phyloP scores from a whole-genome alignment of 805 yeast species.

The Torulaspora indica region DNA sequence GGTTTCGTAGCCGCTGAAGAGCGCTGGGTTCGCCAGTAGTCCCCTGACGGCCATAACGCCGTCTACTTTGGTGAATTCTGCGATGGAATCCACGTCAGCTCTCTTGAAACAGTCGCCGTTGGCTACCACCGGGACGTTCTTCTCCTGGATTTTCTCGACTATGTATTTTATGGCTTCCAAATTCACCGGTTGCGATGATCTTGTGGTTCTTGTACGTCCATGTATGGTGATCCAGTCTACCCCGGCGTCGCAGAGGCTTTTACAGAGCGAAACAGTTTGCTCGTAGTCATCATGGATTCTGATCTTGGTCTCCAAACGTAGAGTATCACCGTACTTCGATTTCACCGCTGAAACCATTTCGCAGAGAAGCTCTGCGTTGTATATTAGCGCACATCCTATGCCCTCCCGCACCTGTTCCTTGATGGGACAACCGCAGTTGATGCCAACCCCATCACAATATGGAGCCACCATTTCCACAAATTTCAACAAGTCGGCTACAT shows the following conservation, averaged over 20 bases:
- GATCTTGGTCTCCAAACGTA: constrained; percentile 89
- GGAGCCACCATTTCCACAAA: constrained; percentile 89
- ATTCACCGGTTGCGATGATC: constrained; percentile 80
- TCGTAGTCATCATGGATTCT: constrained; percentile 73
- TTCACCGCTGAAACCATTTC: constrained; percentile 83
- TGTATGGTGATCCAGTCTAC: constrained; percentile 93
- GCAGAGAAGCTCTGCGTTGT: constrained; percentile 72
- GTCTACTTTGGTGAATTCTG: constrained; percentile 65
- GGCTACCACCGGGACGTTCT: constrained; percentile 85
- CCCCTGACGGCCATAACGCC: constrained; percentile 98
- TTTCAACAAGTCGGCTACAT: constrained; percentile 71
- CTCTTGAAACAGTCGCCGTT: constrained; percentile 88
- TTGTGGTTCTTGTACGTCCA: constrained; percentile 79
- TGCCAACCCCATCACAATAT: constrained; percentile 86
- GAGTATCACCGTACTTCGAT: constrained; percentile 57
- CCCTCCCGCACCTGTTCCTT: constrained; percentile 93
- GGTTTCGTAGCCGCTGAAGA: constrained; percentile 65
- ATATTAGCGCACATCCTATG: constrained; percentile 93
- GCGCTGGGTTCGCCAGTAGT: constrained; percentile 74
- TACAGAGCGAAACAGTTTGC: constrained; percentile 70
- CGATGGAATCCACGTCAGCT: constrained; percentile 60
- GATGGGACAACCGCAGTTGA: constrained; percentile 97
- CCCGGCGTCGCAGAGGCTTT: constrained; percentile 74
- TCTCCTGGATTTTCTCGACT: constrained; percentile 38
- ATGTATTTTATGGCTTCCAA: constrained; percentile 72